Evolutionary conservation across 768 basidiomycete genomes (phyloP).

Genomic region (Calocera cornea): DNA sequence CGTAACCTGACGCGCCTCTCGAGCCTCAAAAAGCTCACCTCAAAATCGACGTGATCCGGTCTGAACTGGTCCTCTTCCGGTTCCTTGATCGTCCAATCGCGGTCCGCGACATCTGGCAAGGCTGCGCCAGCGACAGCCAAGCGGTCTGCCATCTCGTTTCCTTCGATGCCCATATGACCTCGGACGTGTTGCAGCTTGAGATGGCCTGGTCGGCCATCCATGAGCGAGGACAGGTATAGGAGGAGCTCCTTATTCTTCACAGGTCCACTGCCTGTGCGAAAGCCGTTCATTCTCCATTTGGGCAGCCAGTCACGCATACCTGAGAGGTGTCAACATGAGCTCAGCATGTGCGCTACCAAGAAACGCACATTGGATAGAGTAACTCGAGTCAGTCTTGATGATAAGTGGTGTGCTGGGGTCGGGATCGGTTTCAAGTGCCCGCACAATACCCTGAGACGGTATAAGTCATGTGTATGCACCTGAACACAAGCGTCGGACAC

Average conservation of each 20-base stretch:
- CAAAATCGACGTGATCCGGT: background rate
- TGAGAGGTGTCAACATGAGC: slow-evolving; percentile 21
- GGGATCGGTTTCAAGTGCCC: slow-evolving; percentile 63
- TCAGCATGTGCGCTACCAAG: background rate
- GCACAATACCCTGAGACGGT: slow-evolving; percentile 56
- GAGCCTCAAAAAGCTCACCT: background rate
- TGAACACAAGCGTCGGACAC: slow-evolving; percentile 46
- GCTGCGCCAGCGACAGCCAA: slow-evolving; percentile 49
- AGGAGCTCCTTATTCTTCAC: slow-evolving; percentile 3
- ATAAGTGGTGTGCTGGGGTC: slow-evolving; percentile 38
- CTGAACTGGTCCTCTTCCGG: background rate
- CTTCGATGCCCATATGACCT: slow-evolving; percentile 61
- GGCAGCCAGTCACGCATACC: slow-evolving; percentile 57
- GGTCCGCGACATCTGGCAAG: slow-evolving; percentile 32
- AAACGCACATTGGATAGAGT: slow-evolving; percentile 58
- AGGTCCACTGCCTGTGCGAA: slow-evolving; percentile 8
- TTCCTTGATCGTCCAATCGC: slow-evolving; percentile 39
- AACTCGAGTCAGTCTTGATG: slow-evolving; percentile 77
- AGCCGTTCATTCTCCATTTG: slow-evolving; percentile 42
- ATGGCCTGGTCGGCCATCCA: slow-evolving; percentile 36
- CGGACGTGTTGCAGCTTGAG: slow-evolving; percentile 59
- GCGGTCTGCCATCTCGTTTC: slow-evolving; percentile 78
- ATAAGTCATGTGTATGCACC: background rate
- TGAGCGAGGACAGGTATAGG: slow-evolving; percentile 49
- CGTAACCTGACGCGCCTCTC: too few species aligned